Base-by-base conservation (phyloP, 148 eudicot genomes). In the Camellia japonica region DNA sequence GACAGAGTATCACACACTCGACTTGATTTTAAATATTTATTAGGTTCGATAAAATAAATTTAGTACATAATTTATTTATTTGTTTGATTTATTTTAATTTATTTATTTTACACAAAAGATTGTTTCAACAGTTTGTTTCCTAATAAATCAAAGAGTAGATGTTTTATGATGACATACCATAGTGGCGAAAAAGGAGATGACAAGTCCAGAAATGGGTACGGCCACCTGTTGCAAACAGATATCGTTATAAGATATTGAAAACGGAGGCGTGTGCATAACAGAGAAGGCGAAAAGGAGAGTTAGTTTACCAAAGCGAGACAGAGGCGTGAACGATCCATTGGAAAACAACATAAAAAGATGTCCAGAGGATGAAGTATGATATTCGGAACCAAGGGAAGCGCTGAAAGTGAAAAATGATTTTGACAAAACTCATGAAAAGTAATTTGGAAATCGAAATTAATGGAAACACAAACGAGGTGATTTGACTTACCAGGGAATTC, bases 121-220 rank as follows among this genome's bases (percentile, higher is more conserved):
- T 23, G 30, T 0, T 23, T 0, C 30, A 23, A 23, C 0, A 23
- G 30, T 23, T 23, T n/a, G 5, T 56, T 41, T 64, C 52, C 13
- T 42, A 73, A 70, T 61, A 49, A 44, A 76, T 61, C 38, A 41
- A 41, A 23, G 7, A 64, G 46, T 47, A 41, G 46, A 71, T 62
- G 75, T 64, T 7, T 23, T 41, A 71, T 56, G 67, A 54, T 13
- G 46, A 68, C 91, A 43, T 87, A 95, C 99, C 99, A 96, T 81
- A 96, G 78, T 3, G 99, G 99, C 82, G 97, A 79, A 84, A 84
- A 87, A 65, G 93, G 73, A 73, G 92, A 86, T 77, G 97, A 91
- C 82, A 96, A 84, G 83, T 96, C 99, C 88, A 96, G 89, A 85
- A 96, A 93, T 68, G 99, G 99, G 85, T 95, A 95, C 2, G 99